Evolutionary conservation across 345 rosid species (phyloP).

Genomic region (Aethionema arabicum): DNA sequence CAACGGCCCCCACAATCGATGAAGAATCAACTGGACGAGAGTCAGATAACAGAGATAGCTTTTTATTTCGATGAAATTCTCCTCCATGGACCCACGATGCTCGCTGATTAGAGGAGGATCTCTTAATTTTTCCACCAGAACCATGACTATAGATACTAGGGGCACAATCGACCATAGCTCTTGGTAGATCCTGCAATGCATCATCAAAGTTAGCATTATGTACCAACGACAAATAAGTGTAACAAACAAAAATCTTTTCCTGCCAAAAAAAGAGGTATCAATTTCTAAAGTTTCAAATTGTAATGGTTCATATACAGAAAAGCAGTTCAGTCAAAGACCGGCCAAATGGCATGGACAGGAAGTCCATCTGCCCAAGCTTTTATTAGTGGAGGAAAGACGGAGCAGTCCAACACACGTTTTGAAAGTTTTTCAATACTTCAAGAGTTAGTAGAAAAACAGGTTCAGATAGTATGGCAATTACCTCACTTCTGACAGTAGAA

Average conservation of each 20-base stretch:
- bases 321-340: not conserved
- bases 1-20: slow-evolving; percentile 38
- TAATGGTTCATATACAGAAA: slow-evolving; percentile 14
- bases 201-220: slow-evolving; percentile 17
- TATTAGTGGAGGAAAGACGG: not conserved
- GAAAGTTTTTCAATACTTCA: slow-evolving; percentile 3
- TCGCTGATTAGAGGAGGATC: slow-evolving; percentile 55
- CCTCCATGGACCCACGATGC: slow-evolving; percentile 72
- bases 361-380: not conserved
- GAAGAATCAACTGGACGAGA: slow-evolving; percentile 71
- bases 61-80: slow-evolving; percentile 38
- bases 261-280: slow-evolving; percentile 5
- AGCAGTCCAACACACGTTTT: slow-evolving; percentile 5
- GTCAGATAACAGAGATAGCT: slow-evolving; percentile 43
- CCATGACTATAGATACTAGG: slow-evolving; percentile 53
- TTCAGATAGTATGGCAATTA: slow-evolving; percentile 35
- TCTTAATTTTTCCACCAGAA: slow-evolving; percentile 90
- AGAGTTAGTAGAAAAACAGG: slow-evolving; percentile 9
- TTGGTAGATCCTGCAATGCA: slow-evolving; percentile 51
- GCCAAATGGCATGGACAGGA: not conserved
- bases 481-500: slow-evolving; percentile 77
- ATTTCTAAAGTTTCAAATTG: slow-evolving; percentile 1
- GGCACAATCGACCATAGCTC: slow-evolving; percentile 43
- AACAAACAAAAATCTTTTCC: not conserved
- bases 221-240: slow-evolving; percentile 1